Base-by-base conservation (phyloP, 2,329 filamentous ascomycete species). In the Fusarium transvaalense region DNA sequence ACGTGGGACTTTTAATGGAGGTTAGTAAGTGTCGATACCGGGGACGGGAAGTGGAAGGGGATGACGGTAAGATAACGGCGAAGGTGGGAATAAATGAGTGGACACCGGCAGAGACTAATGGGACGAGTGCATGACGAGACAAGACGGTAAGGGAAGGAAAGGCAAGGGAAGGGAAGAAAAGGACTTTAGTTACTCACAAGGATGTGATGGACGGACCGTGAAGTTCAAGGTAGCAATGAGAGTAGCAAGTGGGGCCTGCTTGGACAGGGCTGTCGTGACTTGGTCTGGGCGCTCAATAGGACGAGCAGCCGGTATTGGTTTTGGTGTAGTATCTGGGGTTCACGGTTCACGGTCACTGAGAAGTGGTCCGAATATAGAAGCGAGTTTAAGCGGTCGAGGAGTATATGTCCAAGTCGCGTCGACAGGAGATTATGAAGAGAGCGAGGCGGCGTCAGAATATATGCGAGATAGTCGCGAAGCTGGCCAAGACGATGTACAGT, bases 191-290 rank as follows among this genome's bases (percentile, higher is more conserved):
- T 50, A 69, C 72, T 69, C 64, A 75, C 72, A 51, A 51, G 47
- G 47, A 51, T 51, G 15, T 25, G 47, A 61, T 71, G 66, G 65
- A 71, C 66, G 63, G 65, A 73, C 58, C 69, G 61, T 68, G 64
- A 60, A 65, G 62, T 66, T 60, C 61, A 64, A 59, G 61, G 53
- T 65, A 66, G 61, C 66, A 73, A 71, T 73, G 68, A 68, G 70
- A 66, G 62, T 47, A 55, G 39, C 4, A 42, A 42, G 73, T 74
- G 73, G 73, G 66, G 71, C 71, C 54, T 54, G 50, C 56, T 56
- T 62, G 70, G 69, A 71, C 72, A 74, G 69, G 72, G 71, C 69
- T 71, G 67, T 62, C 62, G 69, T 73, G 68, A 68, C 59, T 69
- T 71, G 59, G 43, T 63, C 57, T 54, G 59, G 71, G 63, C 69